phyloP scores from a whole-genome alignment of 768 basidiomycete species.

The Tulasnella sp. region DNA sequence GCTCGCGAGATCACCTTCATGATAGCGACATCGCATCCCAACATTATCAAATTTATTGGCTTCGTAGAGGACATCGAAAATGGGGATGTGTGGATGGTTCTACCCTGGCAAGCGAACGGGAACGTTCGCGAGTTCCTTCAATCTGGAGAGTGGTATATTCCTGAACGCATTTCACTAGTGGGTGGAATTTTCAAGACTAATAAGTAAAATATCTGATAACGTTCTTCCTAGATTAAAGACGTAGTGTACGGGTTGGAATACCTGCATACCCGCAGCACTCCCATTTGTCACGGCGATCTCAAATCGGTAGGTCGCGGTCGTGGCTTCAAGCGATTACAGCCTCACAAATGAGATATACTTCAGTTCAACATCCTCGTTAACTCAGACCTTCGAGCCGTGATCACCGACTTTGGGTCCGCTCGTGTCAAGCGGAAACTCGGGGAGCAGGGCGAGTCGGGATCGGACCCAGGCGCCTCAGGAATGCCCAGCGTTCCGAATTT shows the following conservation, averaged over 20 bases:
- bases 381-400: background rate
- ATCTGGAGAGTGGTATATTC: too few relatives aligned
- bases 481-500: background rate
- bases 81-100: too few relatives aligned
- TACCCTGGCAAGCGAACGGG: too few relatives aligned
- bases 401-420: background rate
- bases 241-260: background rate
- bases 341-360: background rate
- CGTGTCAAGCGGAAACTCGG: background rate
- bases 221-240: background rate
- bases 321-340: background rate
- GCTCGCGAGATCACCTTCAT: too few relatives aligned
- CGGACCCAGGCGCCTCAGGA: background rate
- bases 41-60: too few relatives aligned
- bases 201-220: too few relatives aligned
- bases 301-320: background rate
- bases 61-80: too few relatives aligned
- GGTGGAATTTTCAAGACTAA: too few relatives aligned
- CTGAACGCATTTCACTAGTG: too few relatives aligned
- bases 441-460: background rate
- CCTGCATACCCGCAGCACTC: background rate
- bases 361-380: too few relatives aligned
- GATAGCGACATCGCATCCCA: too few relatives aligned
- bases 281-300: background rate
- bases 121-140: too few relatives aligned